These are phyloP conservation scores for Testicularia cyperi DNA, from an alignment of 1,284 basidiomycete species.

Conservation along the genomic window DNA sequence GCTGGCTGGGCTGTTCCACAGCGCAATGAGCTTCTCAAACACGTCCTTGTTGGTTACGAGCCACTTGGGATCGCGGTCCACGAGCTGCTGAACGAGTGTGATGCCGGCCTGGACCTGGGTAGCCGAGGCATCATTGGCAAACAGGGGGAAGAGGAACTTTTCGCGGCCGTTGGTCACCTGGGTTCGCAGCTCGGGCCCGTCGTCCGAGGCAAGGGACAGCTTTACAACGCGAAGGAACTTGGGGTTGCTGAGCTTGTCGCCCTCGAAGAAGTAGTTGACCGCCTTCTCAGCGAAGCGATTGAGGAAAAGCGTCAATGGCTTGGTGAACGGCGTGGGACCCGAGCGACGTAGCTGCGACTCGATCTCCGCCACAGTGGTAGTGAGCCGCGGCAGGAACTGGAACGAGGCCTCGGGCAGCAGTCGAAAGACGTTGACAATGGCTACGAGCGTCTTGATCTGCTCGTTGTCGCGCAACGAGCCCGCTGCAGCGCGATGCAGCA, in stretches of 20 bases:
- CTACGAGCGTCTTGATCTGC: conserved; percentile 87
- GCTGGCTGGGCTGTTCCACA: conserved; percentile 58
- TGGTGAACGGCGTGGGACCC: conserved; percentile 86
- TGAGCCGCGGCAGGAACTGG: conserved; percentile 84
- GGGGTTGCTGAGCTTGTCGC: conserved; percentile 68
- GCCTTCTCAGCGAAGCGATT: conserved; percentile 86
- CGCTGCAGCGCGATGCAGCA: conserved; percentile 48
- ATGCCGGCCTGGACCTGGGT: conserved; percentile 63
- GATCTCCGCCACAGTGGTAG: conserved; percentile 86
- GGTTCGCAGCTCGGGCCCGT: conserved; percentile 44
- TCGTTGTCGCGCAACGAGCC: conserved; percentile 72
- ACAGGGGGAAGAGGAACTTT: conserved; percentile 43
- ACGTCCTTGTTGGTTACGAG: conserved; percentile 62
- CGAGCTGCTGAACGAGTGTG: conserved; percentile 75
- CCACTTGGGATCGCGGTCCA: conserved; percentile 72
- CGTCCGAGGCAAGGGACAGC: conserved; percentile 47
- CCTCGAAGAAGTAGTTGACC: conserved; percentile 74
- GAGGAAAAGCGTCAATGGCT: conserved; percentile 86
- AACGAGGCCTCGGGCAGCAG: conserved; percentile 82
- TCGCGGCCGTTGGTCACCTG: conserved; percentile 38
- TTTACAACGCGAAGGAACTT: conserved; percentile 50
- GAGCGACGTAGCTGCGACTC: conserved; percentile 89
- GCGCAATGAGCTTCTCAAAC: conserved; percentile 55
- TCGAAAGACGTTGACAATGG: conserved; percentile 94
- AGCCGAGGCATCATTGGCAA: conserved; percentile 36